Conservation (phyloP, 2,329 filamentous ascomycete genomes). For the Neonectria faginata region DNA sequence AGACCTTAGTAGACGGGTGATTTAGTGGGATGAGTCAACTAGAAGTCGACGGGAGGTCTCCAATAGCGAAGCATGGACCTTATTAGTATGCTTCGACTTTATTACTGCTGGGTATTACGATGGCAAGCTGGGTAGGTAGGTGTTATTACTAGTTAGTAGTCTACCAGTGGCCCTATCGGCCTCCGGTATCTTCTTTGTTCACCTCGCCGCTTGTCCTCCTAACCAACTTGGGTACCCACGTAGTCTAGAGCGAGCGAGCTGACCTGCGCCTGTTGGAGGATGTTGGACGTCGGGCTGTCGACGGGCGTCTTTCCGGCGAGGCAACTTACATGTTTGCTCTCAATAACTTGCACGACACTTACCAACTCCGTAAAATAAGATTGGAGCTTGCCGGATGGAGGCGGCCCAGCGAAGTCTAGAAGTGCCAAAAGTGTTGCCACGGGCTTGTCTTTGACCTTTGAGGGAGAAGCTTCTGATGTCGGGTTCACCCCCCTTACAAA, state of each 20-base stretch:
- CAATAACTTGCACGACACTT: background rate
- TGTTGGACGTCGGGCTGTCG: background rate
- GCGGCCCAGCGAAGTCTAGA: constrained; percentile 13
- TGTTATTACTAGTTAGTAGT: too few species aligned
- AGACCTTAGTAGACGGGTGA: background rate
- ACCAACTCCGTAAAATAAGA: constrained; percentile 16
- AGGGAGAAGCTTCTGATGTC: constrained; percentile 6
- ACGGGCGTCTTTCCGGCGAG: constrained; percentile 2
- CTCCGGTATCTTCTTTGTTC: background rate
- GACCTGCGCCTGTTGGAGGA: background rate
- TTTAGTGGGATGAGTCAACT: background rate
- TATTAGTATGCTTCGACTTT: too few species aligned
- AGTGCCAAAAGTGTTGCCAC: constrained; percentile 6
- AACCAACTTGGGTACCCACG: background rate
- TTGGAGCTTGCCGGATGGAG: constrained; percentile 10
- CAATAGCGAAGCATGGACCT: too few species aligned
- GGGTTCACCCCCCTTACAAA: background rate
- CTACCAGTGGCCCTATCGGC: background rate
- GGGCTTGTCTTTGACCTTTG: constrained; percentile 6
- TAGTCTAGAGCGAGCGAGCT: background rate
- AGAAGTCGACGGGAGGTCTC: background rate
- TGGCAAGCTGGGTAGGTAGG: too few species aligned
- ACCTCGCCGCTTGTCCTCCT: background rate
- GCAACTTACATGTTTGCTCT: background rate
- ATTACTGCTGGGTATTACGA: too few species aligned